Base-by-base conservation (phyloP, 192 early-diverging fungal genomes). In the Allomyces arbusculus region DNA sequence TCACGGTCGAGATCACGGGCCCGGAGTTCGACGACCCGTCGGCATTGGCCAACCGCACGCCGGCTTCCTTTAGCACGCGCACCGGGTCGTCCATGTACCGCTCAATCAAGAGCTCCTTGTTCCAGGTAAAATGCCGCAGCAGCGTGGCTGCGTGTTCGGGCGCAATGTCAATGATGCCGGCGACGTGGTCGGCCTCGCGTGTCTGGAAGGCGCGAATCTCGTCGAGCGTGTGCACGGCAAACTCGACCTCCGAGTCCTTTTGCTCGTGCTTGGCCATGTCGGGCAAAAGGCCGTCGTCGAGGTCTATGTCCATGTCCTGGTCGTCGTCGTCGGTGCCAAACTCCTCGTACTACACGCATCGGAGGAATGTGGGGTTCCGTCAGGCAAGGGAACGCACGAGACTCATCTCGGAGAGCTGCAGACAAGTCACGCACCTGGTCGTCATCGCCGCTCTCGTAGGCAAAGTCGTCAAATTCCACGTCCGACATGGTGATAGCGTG, bases 61-160 rank as follows among this genome's bases (percentile, higher is more conserved):
- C 90, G 4, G 89, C 87, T 22, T 74, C 64, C 28, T 72, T 65
- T 45, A 82, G 64, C n/a, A 86, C 85, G 22, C 72, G 73, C 33
- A 82, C 80, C 1, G 84, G 73, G 65, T 82, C 75, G 68, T 88
- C 90, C 79, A 89, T 85, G 61, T 85, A 82, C 12, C 76, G 76
- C 71, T 94, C 91, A 10, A 94, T 78, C 10, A 94, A 69, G 44
- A 77, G 73, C 64, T 94, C 91, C 73, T 92, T 91, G 76, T 91
- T 90, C 89, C 90, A 92, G 70, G 78, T 73, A 74, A 86, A 91
- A 67, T 80, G 73, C 23, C 91, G 81, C 44, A 94, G 76, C 65
- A 94, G 72, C 10, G 86, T 87, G 0, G 88, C 84, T 9, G 87
- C 87, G 67, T 87, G 84, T 61, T 85, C 75, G 58, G 74, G 69